Base-by-base conservation (phyloP, 2,329 filamentous ascomycete genomes). In the Dryadomyces quercivorus region DNA sequence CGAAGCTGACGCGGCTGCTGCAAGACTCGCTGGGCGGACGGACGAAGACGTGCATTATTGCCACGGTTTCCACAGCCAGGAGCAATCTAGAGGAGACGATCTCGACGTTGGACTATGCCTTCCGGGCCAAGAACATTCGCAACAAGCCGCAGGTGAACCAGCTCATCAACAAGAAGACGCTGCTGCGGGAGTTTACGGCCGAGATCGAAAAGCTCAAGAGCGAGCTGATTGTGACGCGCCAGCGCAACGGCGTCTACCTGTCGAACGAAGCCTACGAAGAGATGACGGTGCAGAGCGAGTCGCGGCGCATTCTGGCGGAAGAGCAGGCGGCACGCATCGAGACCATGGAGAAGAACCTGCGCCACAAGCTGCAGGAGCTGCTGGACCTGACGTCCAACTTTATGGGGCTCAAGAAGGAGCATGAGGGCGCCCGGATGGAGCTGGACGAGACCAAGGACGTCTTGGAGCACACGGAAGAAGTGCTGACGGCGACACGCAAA, bases 41-140 rank as follows among this genome's bases (percentile, higher is more conserved):
- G 52, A 98, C 94, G 1, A 98, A 98, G 67, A 98, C 93, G 0
- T 98, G 93, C 72, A 98, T 98, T 61, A 97, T 98, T 64, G 93
- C 93, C 6, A 98, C 93, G 0, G 80, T 98, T 44, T 97, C 93
- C 2, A 91, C 93, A 1, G 89, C 91, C 8, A 94, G 93, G 69
- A 91, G 85, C 69, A 98, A 97, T 62, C 75, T 98, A 1, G 93
- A 98, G 65, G 93, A 98, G 69, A 98, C 94, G 0, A 97, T 98
- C 57, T 97, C 93, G 0, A 98, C 94, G 0, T 77, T 98, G 1
- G 93, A 98, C 67, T 98, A 98, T 65, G 94, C 93, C 12, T 97
- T 97, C 71, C 82, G 93, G 49, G 93, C 93, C 16, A 98, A 98
- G 74, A 97, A 98, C 62, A 98, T 98, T 63, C 86, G 88, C 51